phyloP scores from a whole-genome alignment of 495 filamentous ascomycete genomes.

The Letharia lupina region DNA sequence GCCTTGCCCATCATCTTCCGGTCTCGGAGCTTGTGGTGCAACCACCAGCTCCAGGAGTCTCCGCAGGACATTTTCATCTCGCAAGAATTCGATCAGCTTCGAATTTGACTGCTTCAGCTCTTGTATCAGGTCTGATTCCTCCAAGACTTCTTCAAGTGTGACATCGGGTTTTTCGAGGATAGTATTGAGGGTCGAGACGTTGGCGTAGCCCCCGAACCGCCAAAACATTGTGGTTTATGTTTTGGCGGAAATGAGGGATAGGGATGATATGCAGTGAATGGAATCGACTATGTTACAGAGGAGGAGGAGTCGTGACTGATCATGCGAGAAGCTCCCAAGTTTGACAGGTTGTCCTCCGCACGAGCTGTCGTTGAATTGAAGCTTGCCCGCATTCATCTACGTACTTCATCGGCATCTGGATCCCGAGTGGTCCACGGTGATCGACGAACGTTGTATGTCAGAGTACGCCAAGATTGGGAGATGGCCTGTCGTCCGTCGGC shows the following conservation, averaged over 20 bases:
- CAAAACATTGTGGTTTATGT: slow-evolving; percentile 75
- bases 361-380: slow-evolving; percentile 8
- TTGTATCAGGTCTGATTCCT: slow-evolving; percentile 92
- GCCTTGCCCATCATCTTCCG: slow-evolving; percentile 54
- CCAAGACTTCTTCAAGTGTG: slow-evolving; percentile 87
- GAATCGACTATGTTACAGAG: background rate
- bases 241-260: slow-evolving; percentile 36
- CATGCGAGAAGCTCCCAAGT: slow-evolving; percentile 5
- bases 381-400: slow-evolving; percentile 7
- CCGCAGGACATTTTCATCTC: slow-evolving; percentile 79
- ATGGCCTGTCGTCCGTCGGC: slow-evolving; percentile 9
- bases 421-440: background rate
- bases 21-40: slow-evolving; percentile 58
- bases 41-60: slow-evolving; percentile 85
- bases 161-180: slow-evolving; percentile 94
- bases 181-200: slow-evolving; percentile 89
- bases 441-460: background rate
- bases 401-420: slow-evolving; percentile 5
- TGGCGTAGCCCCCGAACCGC: slow-evolving; percentile 97
- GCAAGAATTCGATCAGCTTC: slow-evolving; percentile 92
- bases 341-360: background rate
- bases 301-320: slow-evolving; percentile 2
- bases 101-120: slow-evolving; percentile 97
- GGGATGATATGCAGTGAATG: background rate
- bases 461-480: background rate